Percentiles rank a stretch among this genome's conserved stretches.
Conservation (phyloP, 495 filamentous ascomycete species). For the Elaphomyces granulatus region DNA sequence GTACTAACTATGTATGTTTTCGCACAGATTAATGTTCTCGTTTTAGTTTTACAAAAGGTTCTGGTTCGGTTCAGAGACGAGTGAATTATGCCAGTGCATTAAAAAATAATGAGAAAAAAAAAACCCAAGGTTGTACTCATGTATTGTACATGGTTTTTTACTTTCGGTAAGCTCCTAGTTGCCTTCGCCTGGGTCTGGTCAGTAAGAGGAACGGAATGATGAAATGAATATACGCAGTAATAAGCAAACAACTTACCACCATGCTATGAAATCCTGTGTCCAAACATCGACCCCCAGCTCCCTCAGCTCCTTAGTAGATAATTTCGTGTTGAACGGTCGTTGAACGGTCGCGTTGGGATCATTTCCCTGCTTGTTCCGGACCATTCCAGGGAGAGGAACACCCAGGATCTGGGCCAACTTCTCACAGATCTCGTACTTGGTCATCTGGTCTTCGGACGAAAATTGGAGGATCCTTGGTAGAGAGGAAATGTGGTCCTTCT, state of each 20-base stretch:
- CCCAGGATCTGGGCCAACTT: constrained; percentile 70
- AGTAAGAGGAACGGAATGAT: constrained; percentile 3
- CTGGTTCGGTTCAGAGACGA: too few relatives aligned
- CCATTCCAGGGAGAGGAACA: constrained; percentile 54
- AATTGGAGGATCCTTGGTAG: constrained; percentile 73
- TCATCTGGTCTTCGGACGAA: constrained; percentile 71
- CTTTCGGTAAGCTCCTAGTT: constrained; percentile 24
- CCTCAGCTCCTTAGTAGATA: constrained; percentile 61
- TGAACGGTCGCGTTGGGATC: constrained; percentile 60
- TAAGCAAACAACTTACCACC: constrained; percentile 62
- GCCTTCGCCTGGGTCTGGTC: constrained; percentile 21
- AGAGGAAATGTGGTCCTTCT: constrained; percentile 21
- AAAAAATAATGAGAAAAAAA: too few relatives aligned
- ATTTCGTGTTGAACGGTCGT: constrained; percentile 80
- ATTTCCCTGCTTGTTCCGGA: constrained; percentile 56
- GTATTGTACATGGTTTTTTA: too few relatives aligned
- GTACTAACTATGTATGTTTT: too few relatives aligned
- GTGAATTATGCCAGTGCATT: too few relatives aligned
- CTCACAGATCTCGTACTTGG: constrained; percentile 85
- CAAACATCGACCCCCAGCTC: constrained; percentile 63
- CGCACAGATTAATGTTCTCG: too few relatives aligned
- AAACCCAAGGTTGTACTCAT: too few relatives aligned
- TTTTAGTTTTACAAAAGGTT: too few relatives aligned
- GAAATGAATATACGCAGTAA: too few relatives aligned
- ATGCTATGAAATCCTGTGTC: constrained; percentile 62